A percentile compares a stretch with the other conserved stretches of the same genome.
phyloP scores from a whole-genome alignment of 768 basidiomycete species.

The Hortiboletus campestris region DNA sequence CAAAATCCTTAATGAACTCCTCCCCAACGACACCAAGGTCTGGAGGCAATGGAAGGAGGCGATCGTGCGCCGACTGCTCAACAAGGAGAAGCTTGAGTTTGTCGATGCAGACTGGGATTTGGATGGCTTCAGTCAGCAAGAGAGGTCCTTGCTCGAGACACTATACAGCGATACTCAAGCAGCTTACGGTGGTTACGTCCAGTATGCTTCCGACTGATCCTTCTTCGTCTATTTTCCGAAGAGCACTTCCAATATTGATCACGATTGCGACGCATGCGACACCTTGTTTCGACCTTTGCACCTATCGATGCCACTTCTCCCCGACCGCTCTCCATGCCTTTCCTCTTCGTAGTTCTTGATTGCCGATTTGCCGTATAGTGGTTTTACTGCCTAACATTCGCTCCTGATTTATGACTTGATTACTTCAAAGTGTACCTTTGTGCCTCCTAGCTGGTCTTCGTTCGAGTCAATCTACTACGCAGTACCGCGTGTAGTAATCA shows the following conservation, averaged over 20 bases:
- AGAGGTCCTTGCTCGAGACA: slow-evolving; percentile 21
- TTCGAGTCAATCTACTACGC: no score
- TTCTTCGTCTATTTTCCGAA: neutral
- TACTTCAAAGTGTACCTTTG: no score
- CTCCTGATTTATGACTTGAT: no score
- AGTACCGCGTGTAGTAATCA: no score
- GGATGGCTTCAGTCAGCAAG: slow-evolving; percentile 10
- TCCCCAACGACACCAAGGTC: slow-evolving; percentile 30
- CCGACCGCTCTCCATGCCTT: neutral
- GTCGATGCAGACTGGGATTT: slow-evolving; percentile 22
- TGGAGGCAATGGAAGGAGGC: slow-evolving; percentile 22
- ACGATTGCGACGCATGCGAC: neutral
- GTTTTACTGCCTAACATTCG: no score
- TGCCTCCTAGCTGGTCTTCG: no score
- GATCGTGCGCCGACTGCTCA: slow-evolving; percentile 14
- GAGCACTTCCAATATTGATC: no score
- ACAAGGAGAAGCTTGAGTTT: slow-evolving; percentile 25
- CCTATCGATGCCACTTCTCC: neutral
- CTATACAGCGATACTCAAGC: slow-evolving; percentile 23
- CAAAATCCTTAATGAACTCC: slow-evolving; percentile 20
- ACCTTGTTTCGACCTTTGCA: neutral
- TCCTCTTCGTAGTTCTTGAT: neutral
- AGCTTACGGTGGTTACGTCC: slow-evolving; percentile 27
- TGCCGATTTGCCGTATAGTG: no score
- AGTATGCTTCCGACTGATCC: slow-evolving; percentile 8